Percentiles rank a stretch among this genome's conserved stretches.
These are phyloP conservation scores for Talaromyces liani DNA, from an alignment of 495 filamentous ascomycete genomes.

Conservation along the genomic window DNA sequence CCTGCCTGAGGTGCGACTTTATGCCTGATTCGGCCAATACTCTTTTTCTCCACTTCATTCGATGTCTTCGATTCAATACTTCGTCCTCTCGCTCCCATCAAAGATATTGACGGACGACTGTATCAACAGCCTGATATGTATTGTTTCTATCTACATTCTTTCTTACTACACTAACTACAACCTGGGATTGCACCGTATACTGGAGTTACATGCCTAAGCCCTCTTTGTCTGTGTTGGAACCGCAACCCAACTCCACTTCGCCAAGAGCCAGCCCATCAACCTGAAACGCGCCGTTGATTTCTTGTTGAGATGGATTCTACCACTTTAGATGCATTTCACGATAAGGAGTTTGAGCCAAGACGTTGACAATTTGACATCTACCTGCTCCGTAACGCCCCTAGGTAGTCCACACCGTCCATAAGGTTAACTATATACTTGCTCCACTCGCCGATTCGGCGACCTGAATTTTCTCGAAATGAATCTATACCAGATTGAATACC, in stretches of 20 bases:
- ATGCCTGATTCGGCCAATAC: neutral
- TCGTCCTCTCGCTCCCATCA: neutral
- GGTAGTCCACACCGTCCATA: neutral
- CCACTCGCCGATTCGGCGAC: slow-evolving; percentile 4
- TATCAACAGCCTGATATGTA: neutral
- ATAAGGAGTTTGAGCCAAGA: too few relatives aligned
- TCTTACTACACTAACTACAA: too few relatives aligned
- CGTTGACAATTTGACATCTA: too few relatives aligned
- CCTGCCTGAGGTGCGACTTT: neutral
- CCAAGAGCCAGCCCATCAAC: neutral
- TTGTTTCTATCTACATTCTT: too few relatives aligned
- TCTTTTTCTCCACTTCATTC: neutral
- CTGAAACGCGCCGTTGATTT: slow-evolving; percentile 5
- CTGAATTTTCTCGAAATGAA: neutral
- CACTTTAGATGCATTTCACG: too few relatives aligned
- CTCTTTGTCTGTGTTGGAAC: too few relatives aligned
- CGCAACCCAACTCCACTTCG: neutral
- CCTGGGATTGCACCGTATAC: too few relatives aligned
- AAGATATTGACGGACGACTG: neutral
- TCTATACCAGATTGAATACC: neutral
- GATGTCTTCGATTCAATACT: neutral
- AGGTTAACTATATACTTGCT: neutral
- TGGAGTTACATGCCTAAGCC: neutral
- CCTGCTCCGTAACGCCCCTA: too few relatives aligned
- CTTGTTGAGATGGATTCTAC: neutral